phyloP scores from a whole-genome alignment of 345 rosid genomes.

The Streptanthus diversifolius region DNA sequence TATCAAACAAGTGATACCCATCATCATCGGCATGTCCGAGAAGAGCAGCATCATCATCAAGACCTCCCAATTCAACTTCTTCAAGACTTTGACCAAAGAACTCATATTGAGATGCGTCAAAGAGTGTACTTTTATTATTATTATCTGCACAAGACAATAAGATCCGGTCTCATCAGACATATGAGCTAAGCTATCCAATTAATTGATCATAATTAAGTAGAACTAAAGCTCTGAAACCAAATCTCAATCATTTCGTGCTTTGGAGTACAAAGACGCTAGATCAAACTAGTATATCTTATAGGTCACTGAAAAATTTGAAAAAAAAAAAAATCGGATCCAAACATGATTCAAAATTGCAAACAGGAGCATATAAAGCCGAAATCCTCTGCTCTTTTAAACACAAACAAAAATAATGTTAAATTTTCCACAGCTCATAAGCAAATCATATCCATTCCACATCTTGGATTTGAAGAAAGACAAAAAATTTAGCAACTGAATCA shows the following conservation, averaged over 20 bases:
- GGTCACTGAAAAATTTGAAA: neutral
- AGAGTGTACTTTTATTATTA: slow-evolving; percentile 26
- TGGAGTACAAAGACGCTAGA: too few species aligned
- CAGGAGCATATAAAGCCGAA: neutral
- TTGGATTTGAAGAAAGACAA: neutral
- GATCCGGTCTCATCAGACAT: neutral
- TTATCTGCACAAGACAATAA: slow-evolving; percentile 28
- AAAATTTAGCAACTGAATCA: neutral
- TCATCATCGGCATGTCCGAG: slow-evolving; percentile 70
- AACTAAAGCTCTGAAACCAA: neutral
- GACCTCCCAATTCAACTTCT: slow-evolving; percentile 65
- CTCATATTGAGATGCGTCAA: slow-evolving; percentile 73
- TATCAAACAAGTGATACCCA: slow-evolving; percentile 79
- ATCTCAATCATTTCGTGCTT: slow-evolving; percentile 2
- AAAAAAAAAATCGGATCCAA: neutral
- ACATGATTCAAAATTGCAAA: neutral
- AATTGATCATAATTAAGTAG: too few species aligned
- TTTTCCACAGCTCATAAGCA: neutral
- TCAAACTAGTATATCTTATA: neutral
- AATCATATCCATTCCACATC: neutral
- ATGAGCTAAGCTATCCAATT: neutral
- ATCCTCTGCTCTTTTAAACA: neutral
- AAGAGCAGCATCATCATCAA: slow-evolving; percentile 50
- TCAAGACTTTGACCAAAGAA: slow-evolving; percentile 68
- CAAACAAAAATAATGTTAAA: neutral